Conservation (phyloP, 23 red algal genomes). For the Gracilaria vermiculophylla region DNA sequence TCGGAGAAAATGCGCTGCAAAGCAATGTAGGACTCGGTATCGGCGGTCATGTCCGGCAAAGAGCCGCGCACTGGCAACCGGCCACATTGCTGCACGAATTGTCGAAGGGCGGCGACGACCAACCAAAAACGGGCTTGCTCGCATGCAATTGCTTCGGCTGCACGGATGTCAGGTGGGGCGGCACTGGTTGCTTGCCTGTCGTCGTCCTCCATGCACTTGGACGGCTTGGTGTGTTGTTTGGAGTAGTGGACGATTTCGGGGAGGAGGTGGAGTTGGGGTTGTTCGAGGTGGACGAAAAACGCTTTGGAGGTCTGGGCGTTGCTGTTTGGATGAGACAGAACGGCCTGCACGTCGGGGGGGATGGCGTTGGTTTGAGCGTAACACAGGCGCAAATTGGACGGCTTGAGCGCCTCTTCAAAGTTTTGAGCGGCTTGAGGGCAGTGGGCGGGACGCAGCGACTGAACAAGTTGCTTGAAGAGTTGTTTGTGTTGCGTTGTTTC, state of each 20-base stretch:
- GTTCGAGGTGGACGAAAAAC: not conserved
- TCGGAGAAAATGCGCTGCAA: constrained; percentile 71
- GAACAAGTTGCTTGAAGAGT: constrained; percentile 29
- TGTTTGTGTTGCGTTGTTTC: constrained; percentile 11
- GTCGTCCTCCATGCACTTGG: not conserved
- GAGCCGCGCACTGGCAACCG: constrained; percentile 52
- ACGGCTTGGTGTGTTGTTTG: not conserved
- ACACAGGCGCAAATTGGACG: constrained; percentile 63
- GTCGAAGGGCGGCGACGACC: constrained; percentile 44
- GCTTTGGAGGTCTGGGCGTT: not conserved
- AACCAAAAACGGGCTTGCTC: constrained; percentile 64
- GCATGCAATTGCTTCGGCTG: constrained; percentile 2
- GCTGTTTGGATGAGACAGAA: not conserved
- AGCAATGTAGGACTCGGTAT: constrained; percentile 82
- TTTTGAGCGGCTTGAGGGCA: constrained; percentile 57
- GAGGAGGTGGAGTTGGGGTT: not conserved
- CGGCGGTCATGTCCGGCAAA: constrained; percentile 89
- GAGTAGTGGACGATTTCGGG: constrained; percentile 30
- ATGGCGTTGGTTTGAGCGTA: not conserved
- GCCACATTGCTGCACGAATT: constrained; percentile 45
- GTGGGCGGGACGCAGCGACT: constrained; percentile 17
- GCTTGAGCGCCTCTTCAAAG: constrained; percentile 74
- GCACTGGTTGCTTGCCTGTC: not conserved
- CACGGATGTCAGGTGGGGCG: not conserved
- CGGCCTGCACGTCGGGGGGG: not conserved